Conservation (phyloP, 2,329 filamentous ascomycete genomes). For the Camillea tinctor region DNA sequence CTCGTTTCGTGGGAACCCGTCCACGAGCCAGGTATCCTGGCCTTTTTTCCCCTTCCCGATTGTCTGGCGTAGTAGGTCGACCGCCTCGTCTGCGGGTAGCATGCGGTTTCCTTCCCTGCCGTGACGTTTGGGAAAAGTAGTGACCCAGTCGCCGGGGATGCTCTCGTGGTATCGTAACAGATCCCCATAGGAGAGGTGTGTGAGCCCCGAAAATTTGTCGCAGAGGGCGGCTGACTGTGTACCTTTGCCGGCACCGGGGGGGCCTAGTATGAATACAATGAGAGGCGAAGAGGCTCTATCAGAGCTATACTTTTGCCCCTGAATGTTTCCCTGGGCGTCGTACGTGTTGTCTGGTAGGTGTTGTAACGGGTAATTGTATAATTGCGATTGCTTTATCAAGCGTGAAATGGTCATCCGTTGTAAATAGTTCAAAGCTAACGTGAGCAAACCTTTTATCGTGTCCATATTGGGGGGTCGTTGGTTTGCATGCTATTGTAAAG, state of each 20-base stretch:
- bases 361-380: too few species aligned
- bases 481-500: background rate
- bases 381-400: too few species aligned
- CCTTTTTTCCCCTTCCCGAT: slow-evolving; percentile 14
- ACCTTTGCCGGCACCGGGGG: slow-evolving; percentile 25
- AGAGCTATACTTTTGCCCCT: too few species aligned
- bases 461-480: background rate
- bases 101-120: slow-evolving; percentile 10
- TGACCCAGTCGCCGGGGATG: slow-evolving; percentile 25
- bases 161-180: slow-evolving; percentile 17
- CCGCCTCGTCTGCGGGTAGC: slow-evolving; percentile 11
- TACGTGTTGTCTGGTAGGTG: too few species aligned
- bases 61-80: slow-evolving; percentile 12
- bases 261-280: slow-evolving; percentile 22
- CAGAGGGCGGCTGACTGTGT: slow-evolving; percentile 18
- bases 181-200: slow-evolving; percentile 26
- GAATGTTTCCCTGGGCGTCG: too few species aligned
- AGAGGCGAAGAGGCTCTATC: slow-evolving; percentile 6
- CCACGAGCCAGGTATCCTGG: slow-evolving; percentile 20
- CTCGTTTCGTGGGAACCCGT: slow-evolving; percentile 20
- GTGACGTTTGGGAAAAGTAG: slow-evolving; percentile 15
- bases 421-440: background rate
- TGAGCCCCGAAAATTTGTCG: slow-evolving; percentile 10
- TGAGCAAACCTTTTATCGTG: background rate
- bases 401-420: background rate